phyloP scores from a whole-genome alignment of 2,329 filamentous ascomycete species.

The Dothistroma pini region DNA sequence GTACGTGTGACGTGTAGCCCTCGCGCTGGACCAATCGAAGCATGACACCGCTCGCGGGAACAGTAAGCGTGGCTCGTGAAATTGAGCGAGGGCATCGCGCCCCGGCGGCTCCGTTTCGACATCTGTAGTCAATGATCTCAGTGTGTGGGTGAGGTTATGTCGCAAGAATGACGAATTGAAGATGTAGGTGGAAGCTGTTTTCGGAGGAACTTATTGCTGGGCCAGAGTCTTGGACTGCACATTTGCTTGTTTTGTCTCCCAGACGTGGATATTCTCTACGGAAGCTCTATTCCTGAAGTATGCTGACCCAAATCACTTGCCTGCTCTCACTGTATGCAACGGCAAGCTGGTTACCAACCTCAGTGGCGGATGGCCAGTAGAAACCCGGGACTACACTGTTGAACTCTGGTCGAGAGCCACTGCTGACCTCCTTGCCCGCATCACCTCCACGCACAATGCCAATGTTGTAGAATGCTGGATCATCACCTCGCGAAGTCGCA shows the following conservation, averaged over 20 bases:
- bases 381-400: constrained; percentile 9
- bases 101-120: not conserved
- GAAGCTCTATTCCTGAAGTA: constrained; percentile 8
- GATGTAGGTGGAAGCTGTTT: not conserved
- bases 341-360: constrained; percentile 12
- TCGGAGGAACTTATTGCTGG: not conserved
- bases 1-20: not conserved
- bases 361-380: constrained; percentile 12
- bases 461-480: constrained; percentile 8
- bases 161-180: not conserved
- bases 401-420: constrained; percentile 3
- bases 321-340: constrained; percentile 14
- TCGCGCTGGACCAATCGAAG: not conserved
- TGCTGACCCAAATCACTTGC: constrained; percentile 12
- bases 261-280: not conserved
- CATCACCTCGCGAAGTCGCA: constrained; percentile 9
- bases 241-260: no score
- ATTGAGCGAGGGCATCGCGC: no score
- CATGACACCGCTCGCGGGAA: not conserved
- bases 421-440: constrained; percentile 1
- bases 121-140: not conserved
- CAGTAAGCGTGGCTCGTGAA: not conserved
- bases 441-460: constrained; percentile 16
- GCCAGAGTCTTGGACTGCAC: no score
- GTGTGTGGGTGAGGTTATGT: not conserved